Conservation (phyloP, 2,329 filamentous ascomycete genomes). For the Fusarium chlamydosporum region DNA sequence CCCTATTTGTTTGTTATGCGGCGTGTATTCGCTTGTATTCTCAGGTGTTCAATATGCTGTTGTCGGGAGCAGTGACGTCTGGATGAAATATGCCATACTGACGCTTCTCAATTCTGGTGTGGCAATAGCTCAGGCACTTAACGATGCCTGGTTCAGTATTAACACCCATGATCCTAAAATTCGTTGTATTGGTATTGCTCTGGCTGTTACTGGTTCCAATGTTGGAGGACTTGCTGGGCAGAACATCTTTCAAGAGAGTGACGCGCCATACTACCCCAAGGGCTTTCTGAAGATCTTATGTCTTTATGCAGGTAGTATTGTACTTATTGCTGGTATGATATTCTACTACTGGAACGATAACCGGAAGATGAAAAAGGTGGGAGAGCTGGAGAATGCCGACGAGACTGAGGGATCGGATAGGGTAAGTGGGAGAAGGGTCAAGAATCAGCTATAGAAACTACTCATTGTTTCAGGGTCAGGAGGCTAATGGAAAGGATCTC, state of each 20-base stretch:
- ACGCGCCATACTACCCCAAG: neutral
- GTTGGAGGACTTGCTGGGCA: neutral
- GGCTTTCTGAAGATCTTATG: neutral
- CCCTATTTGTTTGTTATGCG: neutral
- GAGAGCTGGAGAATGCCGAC: neutral
- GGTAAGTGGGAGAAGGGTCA: neutral
- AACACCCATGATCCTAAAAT: constrained; percentile 12
- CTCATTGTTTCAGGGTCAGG: rapidly evolving
- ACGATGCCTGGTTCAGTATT: constrained; percentile 11
- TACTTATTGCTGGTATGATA: constrained; percentile 21
- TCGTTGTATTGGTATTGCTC: neutral
- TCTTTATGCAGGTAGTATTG: constrained; percentile 17
- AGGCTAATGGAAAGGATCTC: neutral
- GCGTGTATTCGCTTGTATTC: constrained; percentile 6
- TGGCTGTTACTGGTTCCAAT: neutral
- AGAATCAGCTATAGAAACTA: neutral
- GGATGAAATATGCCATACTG: constrained; percentile 10
- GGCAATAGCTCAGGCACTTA: neutral
- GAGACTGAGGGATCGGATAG: neutral
- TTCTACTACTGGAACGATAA: constrained; percentile 25
- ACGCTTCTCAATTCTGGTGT: constrained; percentile 1
- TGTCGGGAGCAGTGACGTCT: neutral
- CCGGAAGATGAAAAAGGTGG: neutral
- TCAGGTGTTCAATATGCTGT: constrained; percentile 14
- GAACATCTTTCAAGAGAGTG: constrained; percentile 8